Evolutionary conservation across 106 monocot genomes (phyloP), one percentile per base, ranked within the genome.

Genomic region (Allium fistulosum): DNA sequence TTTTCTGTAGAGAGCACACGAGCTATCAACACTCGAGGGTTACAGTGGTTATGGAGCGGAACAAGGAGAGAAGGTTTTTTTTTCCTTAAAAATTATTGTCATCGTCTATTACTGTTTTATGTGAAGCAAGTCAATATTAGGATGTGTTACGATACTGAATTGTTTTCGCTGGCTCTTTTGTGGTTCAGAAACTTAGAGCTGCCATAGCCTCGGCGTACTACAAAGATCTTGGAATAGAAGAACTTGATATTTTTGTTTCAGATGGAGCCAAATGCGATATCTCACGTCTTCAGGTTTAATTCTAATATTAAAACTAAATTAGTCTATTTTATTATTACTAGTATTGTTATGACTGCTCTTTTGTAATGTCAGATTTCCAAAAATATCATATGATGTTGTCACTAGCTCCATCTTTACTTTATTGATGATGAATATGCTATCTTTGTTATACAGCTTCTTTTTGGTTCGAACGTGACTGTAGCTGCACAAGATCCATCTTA

Each of bases 191-290:
- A 78, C 72, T 91, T 26, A 85, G 91, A 53, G 69, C 88, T 56
- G 88, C 88, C 49, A 88, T 95, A 49, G 71, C 83, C 13, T 85
- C 91, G 61, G 80, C 94, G 15, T 95, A 85, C 65, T 95, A 95
- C 73, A 51, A 68, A 64, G 81, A 69, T 65, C 75, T 95, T 79
- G 94, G 91, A 37, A 91, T 95, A 51, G 83, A 83, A 7, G 94
- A 91, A 69, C 27, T 61, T 76, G 94, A 95, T 76, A 76, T 95
- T 53, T 95, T 95, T 79, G 83, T 95, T 49, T 95, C 94, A 51
- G 94, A 95, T 78, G 94, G 91, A 73, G 91, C 94, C 56, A 95
- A 95, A 81, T 91, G 94, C 72, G 94, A 91, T 63, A 95, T 95
- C 58, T 95, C 91, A 78, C 83, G 91, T 53, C 88, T 95, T 66